Evolutionary conservation across 2,329 filamentous ascomycete species (phyloP).

Genomic region (Lomentospora prolificans): DNA sequence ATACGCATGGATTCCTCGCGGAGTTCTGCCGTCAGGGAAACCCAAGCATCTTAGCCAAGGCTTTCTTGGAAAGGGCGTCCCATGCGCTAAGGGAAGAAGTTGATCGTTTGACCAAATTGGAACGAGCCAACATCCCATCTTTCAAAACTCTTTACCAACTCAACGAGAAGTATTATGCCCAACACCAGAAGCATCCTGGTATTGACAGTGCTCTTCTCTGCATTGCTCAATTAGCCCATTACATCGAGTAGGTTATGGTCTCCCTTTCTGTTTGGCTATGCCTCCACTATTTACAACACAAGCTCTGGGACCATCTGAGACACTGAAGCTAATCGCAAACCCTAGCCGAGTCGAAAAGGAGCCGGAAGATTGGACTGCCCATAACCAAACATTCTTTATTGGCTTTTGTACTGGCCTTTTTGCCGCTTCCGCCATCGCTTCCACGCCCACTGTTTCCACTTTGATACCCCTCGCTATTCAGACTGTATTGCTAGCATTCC

Average conservation of each 20-base stretch:
- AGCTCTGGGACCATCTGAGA: neutral
- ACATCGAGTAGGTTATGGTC: conserved; percentile 48
- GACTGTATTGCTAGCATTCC: conserved; percentile 56
- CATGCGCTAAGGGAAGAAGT: conserved; percentile 51
- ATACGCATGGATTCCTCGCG: conserved; percentile 54
- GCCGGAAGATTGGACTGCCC: conserved; percentile 39
- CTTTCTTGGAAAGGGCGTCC: conserved; percentile 50
- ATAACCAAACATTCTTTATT: conserved; percentile 44
- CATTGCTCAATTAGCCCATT: conserved; percentile 56
- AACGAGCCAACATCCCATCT: conserved; percentile 48
- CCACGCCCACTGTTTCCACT: conserved; percentile 50
- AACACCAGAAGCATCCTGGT: conserved; percentile 46
- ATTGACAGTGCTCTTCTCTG: conserved; percentile 57
- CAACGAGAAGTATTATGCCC: conserved; percentile 53
- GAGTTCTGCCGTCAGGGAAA: conserved; percentile 36
- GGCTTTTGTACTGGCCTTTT: conserved; percentile 62
- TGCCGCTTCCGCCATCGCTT: conserved; percentile 58
- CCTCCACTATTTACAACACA: neutral
- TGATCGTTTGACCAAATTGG: conserved; percentile 43
- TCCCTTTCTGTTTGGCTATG: neutral
- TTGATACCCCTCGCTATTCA: conserved; percentile 54
- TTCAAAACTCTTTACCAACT: conserved; percentile 55
- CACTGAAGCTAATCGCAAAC: neutral
- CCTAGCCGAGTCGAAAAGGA: conserved; percentile 42
- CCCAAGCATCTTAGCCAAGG: conserved; percentile 43